Percentiles rank a stretch among this genome's conserved stretches.
Conservation (phyloP, 768 basidiomycete genomes). For the Lactarius hengduanensis region DNA sequence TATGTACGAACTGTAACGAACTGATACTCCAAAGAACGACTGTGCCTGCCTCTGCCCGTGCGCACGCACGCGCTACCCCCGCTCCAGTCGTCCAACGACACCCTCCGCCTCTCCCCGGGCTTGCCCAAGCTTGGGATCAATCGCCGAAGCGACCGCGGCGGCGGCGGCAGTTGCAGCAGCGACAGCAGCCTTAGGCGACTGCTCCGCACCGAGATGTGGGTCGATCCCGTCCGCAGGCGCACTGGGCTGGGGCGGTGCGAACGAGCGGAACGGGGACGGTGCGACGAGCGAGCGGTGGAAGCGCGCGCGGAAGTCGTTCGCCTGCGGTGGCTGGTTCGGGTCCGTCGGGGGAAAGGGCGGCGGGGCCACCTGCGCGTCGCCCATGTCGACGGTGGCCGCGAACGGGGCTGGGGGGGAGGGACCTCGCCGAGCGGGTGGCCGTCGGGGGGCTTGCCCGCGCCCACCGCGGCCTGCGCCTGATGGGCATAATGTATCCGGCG, state of each 20-base stretch:
- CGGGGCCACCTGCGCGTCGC: slow-evolving; percentile 30
- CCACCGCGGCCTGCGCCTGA: slow-evolving; percentile 30
- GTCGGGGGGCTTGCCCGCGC: slow-evolving; percentile 34
- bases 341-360: slow-evolving; percentile 23
- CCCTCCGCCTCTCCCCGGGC: slow-evolving; percentile 38
- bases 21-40: neutral
- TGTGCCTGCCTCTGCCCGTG: neutral
- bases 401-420: slow-evolving; percentile 28
- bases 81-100: slow-evolving; percentile 35
- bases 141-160: neutral
- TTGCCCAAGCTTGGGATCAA: slow-evolving; percentile 38
- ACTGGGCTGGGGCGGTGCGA: slow-evolving; percentile 27
- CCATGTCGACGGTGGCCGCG: slow-evolving; percentile 22
- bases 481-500: slow-evolving; percentile 50
- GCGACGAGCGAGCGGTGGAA: slow-evolving; percentile 61
- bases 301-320: slow-evolving; percentile 62
- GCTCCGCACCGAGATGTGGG: slow-evolving; percentile 27
- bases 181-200: slow-evolving; percentile 12
- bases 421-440: slow-evolving; percentile 32
- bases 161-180: slow-evolving; percentile 14
- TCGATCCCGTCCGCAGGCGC: slow-evolving; percentile 30
- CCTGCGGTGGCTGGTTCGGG: slow-evolving; percentile 33
- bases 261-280: slow-evolving; percentile 55
- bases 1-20: neutral
- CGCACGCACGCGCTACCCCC: slow-evolving; percentile 16